phyloP scores from a whole-genome alignment of 2,329 filamentous ascomycete genomes.

The Metarhizium anisopliae region DNA sequence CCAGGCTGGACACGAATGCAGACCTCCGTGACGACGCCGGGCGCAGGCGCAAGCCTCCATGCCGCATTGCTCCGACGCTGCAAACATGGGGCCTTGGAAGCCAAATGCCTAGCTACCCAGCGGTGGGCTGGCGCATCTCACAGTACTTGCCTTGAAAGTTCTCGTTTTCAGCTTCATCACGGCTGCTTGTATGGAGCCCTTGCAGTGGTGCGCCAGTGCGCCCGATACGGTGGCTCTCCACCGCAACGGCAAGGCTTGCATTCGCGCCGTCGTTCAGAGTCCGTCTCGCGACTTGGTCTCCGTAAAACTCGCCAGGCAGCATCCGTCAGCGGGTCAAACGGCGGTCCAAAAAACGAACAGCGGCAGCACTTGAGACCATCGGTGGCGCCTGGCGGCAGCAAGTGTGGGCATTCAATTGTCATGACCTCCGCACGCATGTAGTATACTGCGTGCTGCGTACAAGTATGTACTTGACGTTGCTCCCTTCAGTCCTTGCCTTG shows the following conservation, averaged over 20 bases:
- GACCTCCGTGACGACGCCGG: background rate
- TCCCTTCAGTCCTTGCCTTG: too few relatives aligned
- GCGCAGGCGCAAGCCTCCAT: background rate
- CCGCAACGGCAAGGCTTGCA: too few relatives aligned
- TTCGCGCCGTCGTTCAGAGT: too few relatives aligned
- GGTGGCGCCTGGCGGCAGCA: constrained; percentile 2
- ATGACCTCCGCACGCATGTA: too few relatives aligned
- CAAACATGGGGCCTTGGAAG: background rate
- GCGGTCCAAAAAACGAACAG: background rate
- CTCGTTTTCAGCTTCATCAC: background rate
- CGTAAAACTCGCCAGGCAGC: too few relatives aligned
- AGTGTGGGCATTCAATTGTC: background rate
- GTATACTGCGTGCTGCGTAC: too few relatives aligned
- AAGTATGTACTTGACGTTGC: too few relatives aligned
- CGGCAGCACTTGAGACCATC: background rate
- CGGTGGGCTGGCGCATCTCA: too few relatives aligned
- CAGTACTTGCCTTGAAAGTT: background rate
- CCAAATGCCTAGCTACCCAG: background rate
- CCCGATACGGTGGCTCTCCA: background rate
- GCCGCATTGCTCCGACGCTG: background rate
- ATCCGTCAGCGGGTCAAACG: too few relatives aligned
- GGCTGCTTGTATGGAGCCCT: too few relatives aligned
- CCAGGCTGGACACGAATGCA: too few relatives aligned
- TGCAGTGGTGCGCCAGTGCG: background rate
- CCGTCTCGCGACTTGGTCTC: too few relatives aligned